phyloP scores from a whole-genome alignment of 305 asterid species.

The Lippia alba region DNA sequence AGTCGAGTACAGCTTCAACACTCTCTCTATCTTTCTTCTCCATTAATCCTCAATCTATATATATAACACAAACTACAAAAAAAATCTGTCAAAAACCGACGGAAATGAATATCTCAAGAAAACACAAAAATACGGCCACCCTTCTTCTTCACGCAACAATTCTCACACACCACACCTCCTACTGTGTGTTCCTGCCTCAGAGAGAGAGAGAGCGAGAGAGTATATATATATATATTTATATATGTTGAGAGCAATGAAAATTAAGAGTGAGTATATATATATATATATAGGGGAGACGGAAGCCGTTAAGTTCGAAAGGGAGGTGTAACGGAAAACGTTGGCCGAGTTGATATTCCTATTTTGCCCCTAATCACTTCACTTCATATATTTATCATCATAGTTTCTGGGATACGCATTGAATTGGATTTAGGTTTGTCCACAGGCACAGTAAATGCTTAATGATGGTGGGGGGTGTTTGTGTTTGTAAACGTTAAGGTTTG shows the following conservation, averaged over 20 bases:
- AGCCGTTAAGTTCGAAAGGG: conserved; percentile 36
- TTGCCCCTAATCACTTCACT: conserved; percentile 8
- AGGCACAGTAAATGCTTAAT: not conserved
- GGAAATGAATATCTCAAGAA: conserved; percentile 34
- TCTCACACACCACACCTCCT: not conserved
- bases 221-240: not conserved
- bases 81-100: no score
- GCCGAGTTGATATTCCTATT: conserved; percentile 36
- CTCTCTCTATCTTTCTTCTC: conserved; percentile 61
- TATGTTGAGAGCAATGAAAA: no score
- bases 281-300: conserved; percentile 55
- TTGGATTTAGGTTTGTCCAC: not conserved
- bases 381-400: not conserved
- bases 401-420: not conserved
- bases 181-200: not conserved
- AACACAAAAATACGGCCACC: conserved; percentile 47
- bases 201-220: conserved; percentile 13
- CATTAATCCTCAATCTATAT: conserved; percentile 40
- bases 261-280: not conserved
- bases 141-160: conserved; percentile 58
- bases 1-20: conserved; percentile 63
- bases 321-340: conserved; percentile 52
- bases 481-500: not conserved
- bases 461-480: conserved; percentile 5
- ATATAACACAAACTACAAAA: no score